Conservation (phyloP, 2,329 filamentous ascomycete species). For the Cladosporium sp. region DNA sequence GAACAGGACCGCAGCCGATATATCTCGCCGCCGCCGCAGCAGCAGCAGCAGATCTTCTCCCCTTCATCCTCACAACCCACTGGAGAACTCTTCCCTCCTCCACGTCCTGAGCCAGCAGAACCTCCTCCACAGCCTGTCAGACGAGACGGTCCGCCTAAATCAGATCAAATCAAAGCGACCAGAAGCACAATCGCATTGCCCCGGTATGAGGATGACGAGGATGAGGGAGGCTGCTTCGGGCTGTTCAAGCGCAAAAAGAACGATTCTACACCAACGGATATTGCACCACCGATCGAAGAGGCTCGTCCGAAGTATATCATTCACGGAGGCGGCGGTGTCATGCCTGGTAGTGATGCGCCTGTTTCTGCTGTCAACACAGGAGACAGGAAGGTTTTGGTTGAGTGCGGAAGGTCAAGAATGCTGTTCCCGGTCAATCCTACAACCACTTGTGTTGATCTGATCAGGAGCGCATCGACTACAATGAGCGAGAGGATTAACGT, state of each 20-base stretch:
- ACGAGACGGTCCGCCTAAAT: constrained; percentile 26
- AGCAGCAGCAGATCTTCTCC: neutral
- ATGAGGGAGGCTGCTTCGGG: constrained; percentile 28
- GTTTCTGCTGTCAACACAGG: constrained; percentile 75
- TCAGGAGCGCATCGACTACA: constrained; percentile 60
- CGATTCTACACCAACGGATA: neutral
- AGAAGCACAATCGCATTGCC: constrained; percentile 24
- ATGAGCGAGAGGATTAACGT: constrained; percentile 62
- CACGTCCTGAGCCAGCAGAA: constrained; percentile 9
- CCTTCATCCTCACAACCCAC: constrained; percentile 13
- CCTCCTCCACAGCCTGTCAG: constrained; percentile 16
- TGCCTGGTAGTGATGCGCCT: constrained; percentile 66
- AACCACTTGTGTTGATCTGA: constrained; percentile 69
- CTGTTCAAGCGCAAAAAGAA: constrained; percentile 31
- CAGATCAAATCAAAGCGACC: constrained; percentile 29
- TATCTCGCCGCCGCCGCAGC: neutral
- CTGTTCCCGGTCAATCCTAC: constrained; percentile 67
- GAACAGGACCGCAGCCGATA: neutral
- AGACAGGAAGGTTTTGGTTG: constrained; percentile 69
- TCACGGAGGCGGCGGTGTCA: constrained; percentile 42
- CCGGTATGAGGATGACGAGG: constrained; percentile 17
- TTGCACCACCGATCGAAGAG: constrained; percentile 20
- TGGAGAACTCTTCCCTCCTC: constrained; percentile 29
- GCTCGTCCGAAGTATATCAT: constrained; percentile 32
- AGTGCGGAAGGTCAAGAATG: constrained; percentile 65